A percentile compares a stretch with the other conserved stretches of the same genome.
These are phyloP conservation scores for Epichloe hybrida DNA, from an alignment of 2,329 filamentous ascomycete species.

Conservation along the genomic window DNA sequence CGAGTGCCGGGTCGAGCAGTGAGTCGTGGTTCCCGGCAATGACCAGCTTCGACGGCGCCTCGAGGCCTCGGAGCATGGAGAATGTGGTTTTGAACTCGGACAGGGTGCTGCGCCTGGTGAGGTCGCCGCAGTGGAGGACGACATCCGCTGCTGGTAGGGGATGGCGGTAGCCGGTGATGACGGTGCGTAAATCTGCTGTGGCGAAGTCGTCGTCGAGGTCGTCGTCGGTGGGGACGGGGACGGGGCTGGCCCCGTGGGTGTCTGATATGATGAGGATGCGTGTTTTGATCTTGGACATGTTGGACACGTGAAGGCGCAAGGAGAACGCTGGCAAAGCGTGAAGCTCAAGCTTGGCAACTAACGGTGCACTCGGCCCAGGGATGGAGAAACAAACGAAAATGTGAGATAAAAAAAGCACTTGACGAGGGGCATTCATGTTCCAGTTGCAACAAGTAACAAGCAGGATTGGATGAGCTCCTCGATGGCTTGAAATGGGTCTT, in stretches of 20 bases:
- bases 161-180: constrained; percentile 16
- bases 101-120: constrained; percentile 29
- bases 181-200: constrained; percentile 5
- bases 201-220: constrained; percentile 5
- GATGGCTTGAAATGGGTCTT: too few relatives aligned
- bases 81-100: constrained; percentile 28
- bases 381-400: background rate
- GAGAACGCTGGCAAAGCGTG: too few relatives aligned
- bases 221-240: background rate
- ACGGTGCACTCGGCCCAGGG: too few relatives aligned
- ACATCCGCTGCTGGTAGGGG: constrained; percentile 29
- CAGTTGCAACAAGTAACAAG: too few relatives aligned
- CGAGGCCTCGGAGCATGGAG: constrained; percentile 25
- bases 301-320: background rate
- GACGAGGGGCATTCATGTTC: too few relatives aligned
- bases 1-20: constrained; percentile 20
- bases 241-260: constrained; percentile 16
- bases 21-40: constrained; percentile 44
- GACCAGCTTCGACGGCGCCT: constrained; percentile 37
- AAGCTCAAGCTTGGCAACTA: too few relatives aligned
- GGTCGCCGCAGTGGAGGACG: constrained; percentile 38
- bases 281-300: constrained; percentile 16
- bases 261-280: constrained; percentile 27
- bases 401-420: too few relatives aligned
- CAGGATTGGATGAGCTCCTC: too few relatives aligned